Evolutionary conservation across 768 basidiomycete species (phyloP).

Genomic region (Tylopilus vinaceipallidus): DNA sequence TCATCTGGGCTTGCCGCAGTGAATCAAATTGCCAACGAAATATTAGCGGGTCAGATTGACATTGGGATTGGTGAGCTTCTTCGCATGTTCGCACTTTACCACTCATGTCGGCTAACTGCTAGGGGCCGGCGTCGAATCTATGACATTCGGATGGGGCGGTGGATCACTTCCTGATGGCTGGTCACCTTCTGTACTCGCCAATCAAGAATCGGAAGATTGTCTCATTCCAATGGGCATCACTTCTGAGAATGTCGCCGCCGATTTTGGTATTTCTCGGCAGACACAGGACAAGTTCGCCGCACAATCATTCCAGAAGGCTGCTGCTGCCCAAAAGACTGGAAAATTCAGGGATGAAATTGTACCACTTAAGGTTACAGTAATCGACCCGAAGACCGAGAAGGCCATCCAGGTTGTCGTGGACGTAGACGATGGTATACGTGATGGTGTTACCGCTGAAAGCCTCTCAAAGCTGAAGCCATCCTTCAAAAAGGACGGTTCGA

Average conservation of each 20-base stretch:
- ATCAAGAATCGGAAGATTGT: slow-evolving; percentile 76
- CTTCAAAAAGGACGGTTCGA: slow-evolving; percentile 71
- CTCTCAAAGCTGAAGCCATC: slow-evolving; percentile 84
- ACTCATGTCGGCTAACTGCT: slow-evolving; percentile 6
- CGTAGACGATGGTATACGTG: slow-evolving; percentile 81
- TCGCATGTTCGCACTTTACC: slow-evolving; percentile 2
- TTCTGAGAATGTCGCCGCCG: slow-evolving; percentile 86
- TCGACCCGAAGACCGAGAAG: slow-evolving; percentile 74
- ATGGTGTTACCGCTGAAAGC: slow-evolving; percentile 77
- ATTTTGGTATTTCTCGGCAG: slow-evolving; percentile 70
- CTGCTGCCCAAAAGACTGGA: slow-evolving; percentile 74
- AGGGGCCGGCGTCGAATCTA: slow-evolving; percentile 89
- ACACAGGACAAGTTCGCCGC: slow-evolving; percentile 87
- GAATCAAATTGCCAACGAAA: slow-evolving; percentile 79
- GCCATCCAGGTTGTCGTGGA: slow-evolving; percentile 68
- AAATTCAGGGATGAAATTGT: slow-evolving; percentile 84
- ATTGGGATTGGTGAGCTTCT: slow-evolving; percentile 74
- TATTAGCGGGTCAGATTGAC: slow-evolving; percentile 76
- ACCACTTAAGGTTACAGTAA: slow-evolving; percentile 66
- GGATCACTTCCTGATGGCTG: slow-evolving; percentile 53
- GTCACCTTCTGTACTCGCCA: slow-evolving; percentile 63
- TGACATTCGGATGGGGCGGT: slow-evolving; percentile 76
- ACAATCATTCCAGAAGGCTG: slow-evolving; percentile 80
- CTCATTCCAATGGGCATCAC: slow-evolving; percentile 90
- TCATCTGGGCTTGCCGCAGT: slow-evolving; percentile 84